phyloP scores from a whole-genome alignment of 225 moss, liverwort and hornwort genomes.

The Physcomitrellopsis africana region DNA sequence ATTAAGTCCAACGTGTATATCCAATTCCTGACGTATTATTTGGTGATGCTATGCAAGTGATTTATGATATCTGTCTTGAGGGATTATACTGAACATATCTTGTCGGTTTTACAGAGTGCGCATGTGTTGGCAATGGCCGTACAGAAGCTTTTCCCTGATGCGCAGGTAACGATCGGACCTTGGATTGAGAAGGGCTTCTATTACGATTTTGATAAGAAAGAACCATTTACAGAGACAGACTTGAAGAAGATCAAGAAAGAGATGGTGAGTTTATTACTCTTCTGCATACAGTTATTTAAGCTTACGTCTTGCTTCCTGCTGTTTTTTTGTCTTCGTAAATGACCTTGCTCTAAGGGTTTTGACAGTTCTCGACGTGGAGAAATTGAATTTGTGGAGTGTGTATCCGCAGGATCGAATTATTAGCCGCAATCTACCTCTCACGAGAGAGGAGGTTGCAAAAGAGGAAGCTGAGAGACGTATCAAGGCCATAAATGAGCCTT shows the following conservation, averaged over 20 bases:
- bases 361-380: conserved; percentile 17
- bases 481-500: conserved; percentile 92
- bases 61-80: neutral
- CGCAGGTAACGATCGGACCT: conserved; percentile 96
- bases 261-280: conserved; percentile 61
- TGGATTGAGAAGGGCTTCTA: conserved; percentile 99
- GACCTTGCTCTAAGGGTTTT: neutral
- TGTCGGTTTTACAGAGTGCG: conserved; percentile 69
- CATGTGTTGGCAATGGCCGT: conserved; percentile 99
- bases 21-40: neutral
- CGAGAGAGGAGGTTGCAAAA: conserved; percentile 87
- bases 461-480: conserved; percentile 86
- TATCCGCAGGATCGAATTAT: conserved; percentile 83
- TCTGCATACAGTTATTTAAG: neutral
- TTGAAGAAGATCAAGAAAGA: conserved; percentile 99
- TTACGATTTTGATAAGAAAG: conserved; percentile 97
- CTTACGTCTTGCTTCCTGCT: neutral
- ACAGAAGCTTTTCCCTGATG: conserved; percentile 91
- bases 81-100: conserved; percentile 15
- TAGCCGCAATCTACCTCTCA: conserved; percentile 87
- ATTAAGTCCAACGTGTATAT: too few species aligned
- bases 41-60: conserved; percentile 5
- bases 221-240: conserved; percentile 86
- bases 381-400: neutral
- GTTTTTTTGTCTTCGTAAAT: conserved; percentile 15